Percentiles rank a stretch among this genome's conserved stretches.
Evolutionary conservation across 352 stramenopile genomes (phyloP).

Genomic region (Pythium plurisporium): DNA sequence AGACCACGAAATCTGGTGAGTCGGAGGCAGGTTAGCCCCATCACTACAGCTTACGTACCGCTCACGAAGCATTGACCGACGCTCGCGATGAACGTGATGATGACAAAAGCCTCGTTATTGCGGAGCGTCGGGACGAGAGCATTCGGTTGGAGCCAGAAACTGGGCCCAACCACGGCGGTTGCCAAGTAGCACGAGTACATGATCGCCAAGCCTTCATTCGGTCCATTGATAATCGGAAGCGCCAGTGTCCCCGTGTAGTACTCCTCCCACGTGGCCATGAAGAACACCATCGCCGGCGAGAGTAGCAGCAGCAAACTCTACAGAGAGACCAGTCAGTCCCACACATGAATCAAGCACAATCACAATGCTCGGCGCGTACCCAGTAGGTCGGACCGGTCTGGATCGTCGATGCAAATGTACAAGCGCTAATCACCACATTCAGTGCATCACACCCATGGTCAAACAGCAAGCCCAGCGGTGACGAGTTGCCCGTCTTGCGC

Average conservation of each 20-base stretch:
- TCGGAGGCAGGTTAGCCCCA: not conserved
- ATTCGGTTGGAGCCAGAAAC: conserved; percentile 65
- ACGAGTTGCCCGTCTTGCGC: conserved; percentile 84
- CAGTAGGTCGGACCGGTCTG: conserved; percentile 79
- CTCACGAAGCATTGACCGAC: conserved; percentile 71
- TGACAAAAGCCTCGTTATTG: conserved; percentile 78
- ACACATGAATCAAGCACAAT: conserved; percentile 4
- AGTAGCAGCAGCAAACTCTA: conserved; percentile 74
- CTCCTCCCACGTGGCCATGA: conserved; percentile 98
- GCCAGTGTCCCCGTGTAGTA: conserved; percentile 96
- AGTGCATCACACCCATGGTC: conserved; percentile 84
- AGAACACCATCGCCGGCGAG: conserved; percentile 90
- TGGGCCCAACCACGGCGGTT: conserved; percentile 56
- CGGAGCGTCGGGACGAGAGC: conserved; percentile 52
- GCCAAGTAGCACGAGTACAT: conserved; percentile 81
- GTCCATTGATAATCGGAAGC: conserved; percentile 94
- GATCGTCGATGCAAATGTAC: conserved; percentile 82
- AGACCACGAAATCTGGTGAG: not conserved
- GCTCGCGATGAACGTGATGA: conserved; percentile 63
- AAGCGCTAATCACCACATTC: conserved; percentile 80
- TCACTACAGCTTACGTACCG: conserved; percentile 26
- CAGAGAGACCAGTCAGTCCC: not conserved
- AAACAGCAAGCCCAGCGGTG: conserved; percentile 77
- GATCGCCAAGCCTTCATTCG: conserved; percentile 93
- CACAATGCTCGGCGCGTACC: conserved; percentile 32